phyloP scores from a whole-genome alignment of 257 asterid genomes.

The Nicotiana tomentosiformis region DNA sequence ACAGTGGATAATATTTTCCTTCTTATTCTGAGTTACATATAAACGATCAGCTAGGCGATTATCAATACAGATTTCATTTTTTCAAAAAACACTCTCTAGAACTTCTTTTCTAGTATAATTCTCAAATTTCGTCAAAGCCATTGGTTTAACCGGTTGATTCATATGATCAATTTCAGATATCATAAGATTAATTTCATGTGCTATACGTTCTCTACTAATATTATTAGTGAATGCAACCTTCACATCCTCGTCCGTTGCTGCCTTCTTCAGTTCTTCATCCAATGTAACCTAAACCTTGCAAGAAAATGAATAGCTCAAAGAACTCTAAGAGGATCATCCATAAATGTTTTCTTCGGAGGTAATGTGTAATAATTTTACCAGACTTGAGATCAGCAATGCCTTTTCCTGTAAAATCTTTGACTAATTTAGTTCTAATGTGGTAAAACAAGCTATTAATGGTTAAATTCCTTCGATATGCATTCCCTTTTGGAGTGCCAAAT shows the following conservation, averaged over 20 bases:
- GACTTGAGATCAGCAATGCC: slow-evolving; percentile 66
- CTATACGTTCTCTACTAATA: slow-evolving; percentile 89
- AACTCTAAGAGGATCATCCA: slow-evolving; percentile 89
- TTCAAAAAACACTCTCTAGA: too few relatives aligned
- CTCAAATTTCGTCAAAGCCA: too few relatives aligned
- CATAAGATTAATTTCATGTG: slow-evolving; percentile 89
- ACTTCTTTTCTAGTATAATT: too few relatives aligned
- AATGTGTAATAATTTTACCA: slow-evolving; percentile 83
- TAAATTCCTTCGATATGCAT: slow-evolving; percentile 34
- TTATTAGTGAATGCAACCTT: slow-evolving; percentile 62
- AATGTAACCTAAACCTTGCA: slow-evolving; percentile 66
- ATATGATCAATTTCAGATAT: slow-evolving; percentile 8
- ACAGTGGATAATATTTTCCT: too few relatives aligned
- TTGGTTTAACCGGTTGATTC: too few relatives aligned
- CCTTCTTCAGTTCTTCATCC: slow-evolving; percentile 71
- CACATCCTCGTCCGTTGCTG: slow-evolving; percentile 70
- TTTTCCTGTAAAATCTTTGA: slow-evolving; percentile 77
- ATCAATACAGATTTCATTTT: too few relatives aligned
- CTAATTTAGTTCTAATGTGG: slow-evolving; percentile 61
- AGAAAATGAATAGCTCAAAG: slow-evolving; percentile 94
- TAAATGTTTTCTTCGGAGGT: slow-evolving; percentile 80
- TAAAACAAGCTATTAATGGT: slow-evolving; percentile 91
- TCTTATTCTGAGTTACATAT: too few relatives aligned
- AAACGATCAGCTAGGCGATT: too few relatives aligned
- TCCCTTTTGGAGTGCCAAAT: slow-evolving; percentile 80